A percentile compares a stretch with the other conserved stretches of the same genome.
These are phyloP conservation scores for Populus alba DNA, from an alignment of 345 rosid species.

Conservation along the genomic window DNA sequence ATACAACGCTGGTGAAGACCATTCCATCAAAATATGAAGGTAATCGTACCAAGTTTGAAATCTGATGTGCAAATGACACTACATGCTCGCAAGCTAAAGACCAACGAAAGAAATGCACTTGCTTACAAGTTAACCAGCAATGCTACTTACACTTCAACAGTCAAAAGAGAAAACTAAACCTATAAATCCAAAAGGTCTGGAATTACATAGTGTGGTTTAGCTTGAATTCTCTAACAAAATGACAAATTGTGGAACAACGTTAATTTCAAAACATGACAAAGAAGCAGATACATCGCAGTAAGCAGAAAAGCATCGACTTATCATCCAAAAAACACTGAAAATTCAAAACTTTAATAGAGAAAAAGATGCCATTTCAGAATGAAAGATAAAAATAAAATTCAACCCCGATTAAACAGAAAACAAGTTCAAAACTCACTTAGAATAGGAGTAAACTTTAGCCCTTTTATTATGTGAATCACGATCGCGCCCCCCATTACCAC, in stretches of 20 bases:
- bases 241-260: not conserved
- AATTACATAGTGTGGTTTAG: not conserved
- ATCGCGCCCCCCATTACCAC: slow-evolving; percentile 32
- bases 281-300: not conserved
- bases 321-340: not conserved
- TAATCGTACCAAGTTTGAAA: not conserved
- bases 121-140: not conserved
- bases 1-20: not conserved
- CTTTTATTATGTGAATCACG: slow-evolving; percentile 55
- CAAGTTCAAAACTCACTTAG: slow-evolving; percentile 41
- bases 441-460: slow-evolving; percentile 61
- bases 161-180: not conserved
- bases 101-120: not conserved
- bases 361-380: not conserved
- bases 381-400: not conserved
- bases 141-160: not conserved
- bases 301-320: not conserved
- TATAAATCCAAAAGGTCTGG: not conserved
- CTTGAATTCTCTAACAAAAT: not conserved
- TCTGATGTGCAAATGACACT: not conserved
- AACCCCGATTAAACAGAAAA: not conserved
- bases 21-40: not conserved
- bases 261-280: not conserved
- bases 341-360: not conserved
- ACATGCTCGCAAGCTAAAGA: not conserved